Evolutionary conservation across 495 filamentous ascomycete genomes (phyloP).

Genomic region (Venustampulla echinocandica): DNA sequence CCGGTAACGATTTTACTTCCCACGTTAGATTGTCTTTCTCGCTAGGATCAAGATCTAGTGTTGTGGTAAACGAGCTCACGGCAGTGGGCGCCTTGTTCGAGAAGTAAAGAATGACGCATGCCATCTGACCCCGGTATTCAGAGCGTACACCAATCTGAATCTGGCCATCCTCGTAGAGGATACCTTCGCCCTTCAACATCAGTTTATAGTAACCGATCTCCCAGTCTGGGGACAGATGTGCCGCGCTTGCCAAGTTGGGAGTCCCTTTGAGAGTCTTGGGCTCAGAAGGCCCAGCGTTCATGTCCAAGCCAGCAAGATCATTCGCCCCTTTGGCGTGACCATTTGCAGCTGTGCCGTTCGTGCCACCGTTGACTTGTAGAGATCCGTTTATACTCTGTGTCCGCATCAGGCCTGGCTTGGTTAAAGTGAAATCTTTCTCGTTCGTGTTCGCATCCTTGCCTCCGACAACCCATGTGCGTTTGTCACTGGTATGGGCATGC

Average conservation of each 20-base stretch:
- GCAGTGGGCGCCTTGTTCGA: slow-evolving; percentile 80
- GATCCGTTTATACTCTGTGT: slow-evolving; percentile 54
- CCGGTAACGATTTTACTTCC: slow-evolving; percentile 80
- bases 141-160: slow-evolving; percentile 87
- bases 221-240: slow-evolving; percentile 92
- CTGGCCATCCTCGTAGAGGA: slow-evolving; percentile 91
- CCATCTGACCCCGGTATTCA: slow-evolving; percentile 89
- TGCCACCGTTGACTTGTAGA: slow-evolving; percentile 25
- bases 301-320: slow-evolving; percentile 76
- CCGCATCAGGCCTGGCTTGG: slow-evolving; percentile 72
- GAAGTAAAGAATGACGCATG: slow-evolving; percentile 91
- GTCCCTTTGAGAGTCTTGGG: slow-evolving; percentile 51
- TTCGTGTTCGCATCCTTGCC: slow-evolving; percentile 88
- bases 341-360: slow-evolving; percentile 47
- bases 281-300: slow-evolving; percentile 47
- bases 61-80: slow-evolving; percentile 87
- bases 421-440: slow-evolving; percentile 68
- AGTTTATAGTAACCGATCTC: slow-evolving; percentile 82
- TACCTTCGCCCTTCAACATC: slow-evolving; percentile 69
- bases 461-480: slow-evolving; percentile 91
- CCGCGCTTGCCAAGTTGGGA: slow-evolving; percentile 77
- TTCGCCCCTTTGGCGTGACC: slow-evolving; percentile 36
- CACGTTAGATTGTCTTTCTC: slow-evolving; percentile 62
- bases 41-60: slow-evolving; percentile 67
- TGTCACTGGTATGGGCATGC: slow-evolving; percentile 82